Evolutionary conservation across 495 filamentous ascomycete species (phyloP), one percentile per base, ranked within the genome.

Genomic region (Tirmania nivea): DNA sequence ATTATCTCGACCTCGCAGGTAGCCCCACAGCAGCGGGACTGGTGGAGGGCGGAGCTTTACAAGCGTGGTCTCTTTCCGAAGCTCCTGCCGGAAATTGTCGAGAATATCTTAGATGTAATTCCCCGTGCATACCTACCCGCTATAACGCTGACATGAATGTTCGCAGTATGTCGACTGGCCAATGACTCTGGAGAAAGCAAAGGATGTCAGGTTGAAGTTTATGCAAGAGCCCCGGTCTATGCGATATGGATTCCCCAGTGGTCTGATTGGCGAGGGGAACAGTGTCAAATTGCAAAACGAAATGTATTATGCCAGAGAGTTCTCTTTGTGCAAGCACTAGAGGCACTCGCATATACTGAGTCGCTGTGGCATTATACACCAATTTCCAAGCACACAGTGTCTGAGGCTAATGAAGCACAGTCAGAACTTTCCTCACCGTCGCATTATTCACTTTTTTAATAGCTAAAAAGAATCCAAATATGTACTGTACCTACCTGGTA

Each of bases 1-100:
- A 61, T 74, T 35, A 66, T 69, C 16, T 70, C 68, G 1, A 68
- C 72, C 9, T 65, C 70, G 8, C 69, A 71, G 56, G 63, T 74
- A 8, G 69, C 70, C 2, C 69, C 68, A 9, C 72, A 73, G 53
- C 64, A 65, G 48, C 56, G 63, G 47, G 60, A 62, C 8, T 72
- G 69, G 69, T 60, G 57, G 49, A 20, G 48, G 11, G 64, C 63
- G 36, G 52, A 52, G 42, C 49, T 31, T 53, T 49, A 53, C 12
- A 45, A 63, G 47, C 10, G 50, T 11, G 2, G 56, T 10, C 45
- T 57, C 20, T 45, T 60, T 52, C 11, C 52, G 5, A 49, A 51
- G 11, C 49, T 71, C 11, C 69, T 70, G 12, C 48, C 20, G 6
- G 70, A 72, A 57, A 17, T 71, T 35, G 47, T 59, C 42, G 52